Base-by-base conservation (phyloP, 768 basidiomycete species). In the Lactifluus subvellereus region DNA sequence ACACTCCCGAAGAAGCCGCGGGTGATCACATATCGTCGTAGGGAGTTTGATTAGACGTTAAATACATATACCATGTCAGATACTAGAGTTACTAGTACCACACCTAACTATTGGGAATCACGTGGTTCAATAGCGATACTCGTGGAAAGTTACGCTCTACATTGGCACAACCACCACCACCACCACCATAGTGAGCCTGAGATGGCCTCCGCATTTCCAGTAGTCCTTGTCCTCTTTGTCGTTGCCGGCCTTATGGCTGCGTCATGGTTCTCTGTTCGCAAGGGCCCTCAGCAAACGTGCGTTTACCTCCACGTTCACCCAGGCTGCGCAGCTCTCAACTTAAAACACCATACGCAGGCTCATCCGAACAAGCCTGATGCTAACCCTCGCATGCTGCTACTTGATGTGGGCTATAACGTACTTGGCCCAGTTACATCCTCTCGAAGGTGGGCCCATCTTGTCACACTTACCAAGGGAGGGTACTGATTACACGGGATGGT, bases 321-420 rank as follows among this genome's bases (percentile, higher is more conserved):
- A 4, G 5, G 57, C 30, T 64, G 32, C 60, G 54, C 40, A 55
- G 40, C 35, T n/a, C 33, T 42, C 14, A 32, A 18, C 11, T 43
- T 18, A 38, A 22, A 18, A 32, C 51, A 16, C 45, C 10, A 33
- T 37, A 6, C 60, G 20, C 54, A 98, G 95, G 61, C 82, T 94
- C 56, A 82, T 94, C 66, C 88, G 95, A 68, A 89, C 93, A 2
- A 82, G 81, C 65, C 71, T 93, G 53, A 79, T 92, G 77, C 82
- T 98, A 65, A 82, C 90, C 2, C 74, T 98, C 18, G 78, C 84
- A 3, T 88, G 83, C 59, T 95, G 91, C 75, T 98, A 94, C 77
- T 83, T 98, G 69, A 87, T 98, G 86, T 98, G 95, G 95, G 88
- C 88, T 77, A 84, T 96, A 71, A 94, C 95, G n/a, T 98, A 96